Evolutionary conservation across 495 filamentous ascomycete genomes (phyloP), one percentile per base, ranked within the genome.

Genomic region (Tuber melanosporum): DNA sequence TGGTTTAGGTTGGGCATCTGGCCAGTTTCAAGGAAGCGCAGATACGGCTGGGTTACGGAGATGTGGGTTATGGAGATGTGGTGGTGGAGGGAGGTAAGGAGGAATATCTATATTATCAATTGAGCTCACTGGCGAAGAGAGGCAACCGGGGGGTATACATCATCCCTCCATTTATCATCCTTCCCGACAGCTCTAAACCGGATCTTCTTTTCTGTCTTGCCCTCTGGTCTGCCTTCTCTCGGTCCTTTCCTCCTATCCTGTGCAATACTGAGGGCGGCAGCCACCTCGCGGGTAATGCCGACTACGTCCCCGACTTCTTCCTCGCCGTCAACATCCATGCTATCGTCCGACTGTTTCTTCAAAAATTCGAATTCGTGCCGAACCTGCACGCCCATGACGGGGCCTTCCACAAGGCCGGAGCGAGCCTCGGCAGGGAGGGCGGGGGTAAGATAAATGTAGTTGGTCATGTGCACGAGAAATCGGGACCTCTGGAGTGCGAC

Each of bases 161-260:
- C 82, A 76, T 83, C 82, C 22, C 76, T 76, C 77, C 79, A 83
- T 66, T 77, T 78, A 46, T 76, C 75, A n/a, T 43, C 75, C 52
- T 74, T 79, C 32, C 82, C 82, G 42, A 83, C 49, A 42, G 82
- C 82, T 47, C 75, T 71, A 69, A 71, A 80, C 44, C 82, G 77
- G 22, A 82, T 43, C 44, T 83, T 83, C 46, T 77, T 83, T 72
- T 83, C 82, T 22, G 66, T 78, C 22, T 74, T 79, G 32, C 82
- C 82, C 36, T 82, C 57, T 47, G 74, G 74, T 32, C 69, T 76
- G 17, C 71, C 78, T 4, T 77, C 52, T 41, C 74, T 81, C 44
- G 79, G 76, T 12, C 80, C 80, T 70, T 82, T 82, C 73, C 80
- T 82, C 44, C 82, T 79, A 19, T 82, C 77, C 74, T 83, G 82